These are phyloP conservation scores for Cyclocybe cylindracea DNA, from an alignment of 768 basidiomycete species.

Conservation along the genomic window DNA sequence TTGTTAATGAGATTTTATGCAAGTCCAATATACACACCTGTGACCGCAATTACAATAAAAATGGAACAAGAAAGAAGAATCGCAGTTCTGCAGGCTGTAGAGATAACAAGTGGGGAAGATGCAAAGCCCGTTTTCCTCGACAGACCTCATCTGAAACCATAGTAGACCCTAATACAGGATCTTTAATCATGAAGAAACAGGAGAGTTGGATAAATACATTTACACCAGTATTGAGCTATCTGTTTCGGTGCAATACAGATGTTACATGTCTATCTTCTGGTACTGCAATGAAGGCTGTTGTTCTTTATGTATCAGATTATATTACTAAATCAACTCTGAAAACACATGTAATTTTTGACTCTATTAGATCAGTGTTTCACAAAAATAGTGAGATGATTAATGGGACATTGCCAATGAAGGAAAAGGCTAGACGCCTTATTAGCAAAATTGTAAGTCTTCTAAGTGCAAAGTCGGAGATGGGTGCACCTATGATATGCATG, in stretches of 20 bases:
- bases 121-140: slow-evolving; percentile 35
- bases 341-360: slow-evolving; percentile 33
- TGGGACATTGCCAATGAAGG: slow-evolving; percentile 2
- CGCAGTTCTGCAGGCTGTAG: slow-evolving; percentile 20
- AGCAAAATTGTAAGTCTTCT: slow-evolving; percentile 23
- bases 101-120: slow-evolving; percentile 26
- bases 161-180: slow-evolving; percentile 27
- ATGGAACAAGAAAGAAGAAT: slow-evolving; percentile 12
- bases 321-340: slow-evolving; percentile 34
- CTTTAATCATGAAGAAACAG: slow-evolving; percentile 27
- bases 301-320: slow-evolving; percentile 37
- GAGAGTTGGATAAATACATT: slow-evolving; percentile 35
- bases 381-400: slow-evolving; percentile 21
- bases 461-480: slow-evolving; percentile 30
- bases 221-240: slow-evolving; percentile 24
- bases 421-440: slow-evolving; percentile 8
- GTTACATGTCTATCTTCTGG: slow-evolving; percentile 32
- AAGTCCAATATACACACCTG: slow-evolving; percentile 31
- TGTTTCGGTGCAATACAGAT: slow-evolving; percentile 37
- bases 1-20: slow-evolving; percentile 26
- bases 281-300: slow-evolving; percentile 33
- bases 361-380: slow-evolving; percentile 21
- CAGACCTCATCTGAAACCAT: slow-evolving; percentile 13
- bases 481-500: slow-evolving; percentile 33
- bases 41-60: slow-evolving; percentile 11